Evolutionary conservation across 2,329 filamentous ascomycete genomes (phyloP).

Genomic region (Chalaropsis thielavioides): DNA sequence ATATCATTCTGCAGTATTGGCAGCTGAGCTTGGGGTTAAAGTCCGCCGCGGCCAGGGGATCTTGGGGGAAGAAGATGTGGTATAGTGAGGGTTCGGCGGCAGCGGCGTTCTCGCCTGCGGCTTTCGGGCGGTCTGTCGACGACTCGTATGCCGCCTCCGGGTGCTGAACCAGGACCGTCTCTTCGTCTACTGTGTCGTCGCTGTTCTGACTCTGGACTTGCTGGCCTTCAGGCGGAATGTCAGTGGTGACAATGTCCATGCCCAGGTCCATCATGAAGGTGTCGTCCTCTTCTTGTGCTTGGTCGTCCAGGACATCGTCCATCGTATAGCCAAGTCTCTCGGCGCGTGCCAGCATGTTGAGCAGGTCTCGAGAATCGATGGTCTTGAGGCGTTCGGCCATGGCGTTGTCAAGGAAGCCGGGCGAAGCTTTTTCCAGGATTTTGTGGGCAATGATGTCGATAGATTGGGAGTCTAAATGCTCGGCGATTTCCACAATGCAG

Average conservation of each 20-base stretch:
- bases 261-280: conserved; percentile 22
- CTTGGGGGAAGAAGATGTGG: neutral
- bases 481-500: conserved; percentile 30
- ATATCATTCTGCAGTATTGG: conserved; percentile 19
- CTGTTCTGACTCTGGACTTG: neutral
- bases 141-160: too few relatives aligned
- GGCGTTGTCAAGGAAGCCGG: conserved; percentile 36
- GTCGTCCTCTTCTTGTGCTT: conserved; percentile 33
- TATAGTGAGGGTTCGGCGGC: neutral
- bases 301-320: conserved; percentile 13
- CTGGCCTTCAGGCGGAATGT: neutral
- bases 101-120: neutral
- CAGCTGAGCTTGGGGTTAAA: conserved; percentile 13
- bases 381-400: conserved; percentile 38
- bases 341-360: conserved; percentile 42
- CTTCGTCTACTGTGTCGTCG: neutral
- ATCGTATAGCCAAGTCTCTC: conserved; percentile 39
- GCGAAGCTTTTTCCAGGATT: conserved; percentile 37
- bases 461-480: conserved; percentile 22
- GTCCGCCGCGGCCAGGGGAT: neutral
- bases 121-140: neutral
- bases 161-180: neutral
- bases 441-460: conserved; percentile 32
- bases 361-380: conserved; percentile 39
- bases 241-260: conserved; percentile 11